Base-by-base conservation (phyloP, 2,329 filamentous ascomycete genomes). In the Myotisia sp. region DNA sequence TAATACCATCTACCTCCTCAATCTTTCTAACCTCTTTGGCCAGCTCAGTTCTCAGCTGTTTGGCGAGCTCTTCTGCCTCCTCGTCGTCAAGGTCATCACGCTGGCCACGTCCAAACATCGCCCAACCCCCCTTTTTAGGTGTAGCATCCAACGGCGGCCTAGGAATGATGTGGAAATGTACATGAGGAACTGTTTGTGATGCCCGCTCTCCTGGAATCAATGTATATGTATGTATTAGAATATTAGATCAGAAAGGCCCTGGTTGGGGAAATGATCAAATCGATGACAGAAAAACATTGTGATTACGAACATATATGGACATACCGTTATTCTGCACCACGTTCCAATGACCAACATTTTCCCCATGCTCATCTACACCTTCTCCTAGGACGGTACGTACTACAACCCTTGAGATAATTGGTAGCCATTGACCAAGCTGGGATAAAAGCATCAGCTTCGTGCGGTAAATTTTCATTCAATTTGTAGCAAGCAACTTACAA, bases 151-250 rank as follows among this genome's bases (percentile, higher is more conserved):
- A 38, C 2, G 57, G 52, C 29, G 86, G 85, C 23, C 87, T 64
- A 0, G 87, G 87, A 21, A 98, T 92, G 34, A 95, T 70, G 48
- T 98, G 90, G 54, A 92, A 95, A 56, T 98, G 87, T 31, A 92
- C 78, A 56, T 95, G 87, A 14, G 80, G 79, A 2, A 95, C 85
- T 10, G 93, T 84, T 60, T 95, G 87, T 2, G 85, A 85, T 2
- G 87, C 87, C 20, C 84, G 74, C 3, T 76, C 76, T 10, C 87
- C 73, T 74, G 44, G 37, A 14, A 17, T 17, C 21, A 5, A 9
- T 34, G 16, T 30, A n/a, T 22, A 30, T 14, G 7, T 10, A 9
- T 37, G n/a, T 18, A 24, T 34, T 13, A 29, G n/a, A n/a, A n/a
- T n/a, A n/a, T n/a, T n/a, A n/a, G n/a, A n/a, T n/a, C n/a, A n/a